Conservation (phyloP, 805 yeast species). For the Ogataea corticis region DNA sequence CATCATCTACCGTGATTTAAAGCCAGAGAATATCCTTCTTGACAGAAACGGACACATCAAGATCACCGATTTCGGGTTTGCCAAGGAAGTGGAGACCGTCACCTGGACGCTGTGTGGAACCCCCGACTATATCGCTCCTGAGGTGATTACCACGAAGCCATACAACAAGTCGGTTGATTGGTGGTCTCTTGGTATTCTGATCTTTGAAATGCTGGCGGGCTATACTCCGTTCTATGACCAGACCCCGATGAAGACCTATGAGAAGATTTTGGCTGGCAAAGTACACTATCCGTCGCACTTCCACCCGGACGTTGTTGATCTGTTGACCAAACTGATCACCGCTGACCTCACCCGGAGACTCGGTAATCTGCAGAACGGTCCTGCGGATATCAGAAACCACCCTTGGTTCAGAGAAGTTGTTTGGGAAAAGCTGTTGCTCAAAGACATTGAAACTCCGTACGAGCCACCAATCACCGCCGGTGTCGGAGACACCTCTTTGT, state of each 20-base stretch:
- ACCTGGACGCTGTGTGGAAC: slow-evolving; percentile 66
- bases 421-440: slow-evolving; percentile 56
- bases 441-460: slow-evolving; percentile 63
- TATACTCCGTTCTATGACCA: slow-evolving; percentile 64
- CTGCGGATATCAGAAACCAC: slow-evolving; percentile 57
- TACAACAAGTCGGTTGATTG: slow-evolving; percentile 64
- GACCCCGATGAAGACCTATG: slow-evolving; percentile 65
- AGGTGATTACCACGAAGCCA: slow-evolving; percentile 61
- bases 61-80: slow-evolving; percentile 63
- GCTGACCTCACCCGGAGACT: slow-evolving; percentile 56
- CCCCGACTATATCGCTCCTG: slow-evolving; percentile 66
- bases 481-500: slow-evolving; percentile 60
- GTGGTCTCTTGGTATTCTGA: slow-evolving; percentile 64
- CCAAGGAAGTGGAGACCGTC: slow-evolving; percentile 59
- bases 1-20: slow-evolving; percentile 60
- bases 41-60: slow-evolving; percentile 63
- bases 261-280: slow-evolving; percentile 56
- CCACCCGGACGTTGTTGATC: slow-evolving; percentile 55
- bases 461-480: slow-evolving; percentile 67
- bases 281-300: slow-evolving; percentile 55
- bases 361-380: slow-evolving; percentile 59
- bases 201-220: slow-evolving; percentile 64
- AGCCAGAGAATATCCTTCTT: slow-evolving; percentile 59
- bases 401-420: slow-evolving; percentile 63
- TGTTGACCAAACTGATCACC: slow-evolving; percentile 52